phyloP scores from a whole-genome alignment of 2,329 filamentous ascomycete genomes.

The Colletotrichum spinosum region DNA sequence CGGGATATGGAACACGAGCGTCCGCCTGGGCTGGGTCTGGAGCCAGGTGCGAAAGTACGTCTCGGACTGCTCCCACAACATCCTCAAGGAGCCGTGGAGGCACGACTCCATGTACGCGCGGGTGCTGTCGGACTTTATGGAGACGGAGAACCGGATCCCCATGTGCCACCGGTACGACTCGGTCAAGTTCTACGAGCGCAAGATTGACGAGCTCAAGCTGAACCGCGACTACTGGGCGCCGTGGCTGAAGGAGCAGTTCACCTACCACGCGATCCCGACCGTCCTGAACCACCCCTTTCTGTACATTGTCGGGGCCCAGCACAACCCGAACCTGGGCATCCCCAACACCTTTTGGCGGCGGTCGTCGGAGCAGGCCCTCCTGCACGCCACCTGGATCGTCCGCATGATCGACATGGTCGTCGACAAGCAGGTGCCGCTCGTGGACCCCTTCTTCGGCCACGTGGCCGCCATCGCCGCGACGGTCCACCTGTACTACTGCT shows the following conservation, averaged over 20 bases:
- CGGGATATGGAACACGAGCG: slow-evolving; percentile 62
- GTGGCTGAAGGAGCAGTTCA: slow-evolving; percentile 65
- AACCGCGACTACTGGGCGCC: slow-evolving; percentile 63
- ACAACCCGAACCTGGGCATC: slow-evolving; percentile 63
- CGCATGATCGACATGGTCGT: slow-evolving; percentile 66
- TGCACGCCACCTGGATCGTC: slow-evolving; percentile 66
- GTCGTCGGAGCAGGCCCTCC: slow-evolving; percentile 61
- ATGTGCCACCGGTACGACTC: slow-evolving; percentile 65
- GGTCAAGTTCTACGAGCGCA: slow-evolving; percentile 63
- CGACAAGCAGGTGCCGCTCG: slow-evolving; percentile 60
- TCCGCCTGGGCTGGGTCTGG: slow-evolving; percentile 64
- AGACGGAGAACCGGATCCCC: slow-evolving; percentile 60
- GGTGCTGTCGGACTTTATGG: slow-evolving; percentile 62
- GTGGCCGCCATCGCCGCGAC: slow-evolving; percentile 64
- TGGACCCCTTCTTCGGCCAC: slow-evolving; percentile 64
- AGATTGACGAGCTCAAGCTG: slow-evolving; percentile 55
- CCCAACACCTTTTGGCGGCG: slow-evolving; percentile 66
- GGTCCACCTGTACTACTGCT: slow-evolving; percentile 65
- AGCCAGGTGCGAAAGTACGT: slow-evolving; percentile 59
- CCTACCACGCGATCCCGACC: slow-evolving; percentile 62
- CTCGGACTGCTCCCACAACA: slow-evolving; percentile 59
- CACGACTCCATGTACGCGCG: slow-evolving; percentile 64
- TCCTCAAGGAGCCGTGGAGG: slow-evolving; percentile 62
- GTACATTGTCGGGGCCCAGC: slow-evolving; percentile 63
- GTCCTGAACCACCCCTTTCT: slow-evolving; percentile 66